phyloP scores from a whole-genome alignment of 225 moss, liverwort and hornwort genomes.

The Ulota crispa region DNA sequence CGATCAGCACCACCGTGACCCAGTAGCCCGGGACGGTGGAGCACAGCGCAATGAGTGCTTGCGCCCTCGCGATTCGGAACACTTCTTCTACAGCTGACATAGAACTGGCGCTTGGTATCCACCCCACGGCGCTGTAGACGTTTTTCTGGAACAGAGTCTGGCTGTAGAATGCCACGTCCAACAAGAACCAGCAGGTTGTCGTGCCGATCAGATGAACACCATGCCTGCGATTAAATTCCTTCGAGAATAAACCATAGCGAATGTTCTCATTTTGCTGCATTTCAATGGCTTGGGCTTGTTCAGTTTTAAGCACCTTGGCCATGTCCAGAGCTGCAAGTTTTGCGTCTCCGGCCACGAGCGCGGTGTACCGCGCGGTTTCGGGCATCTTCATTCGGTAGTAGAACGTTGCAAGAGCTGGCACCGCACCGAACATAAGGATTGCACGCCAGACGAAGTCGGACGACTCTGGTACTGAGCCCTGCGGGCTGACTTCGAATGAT shows the following conservation, averaged over 20 bases:
- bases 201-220: slow-evolving; percentile 43
- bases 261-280: neutral
- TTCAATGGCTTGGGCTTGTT: neutral
- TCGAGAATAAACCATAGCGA: slow-evolving; percentile 38
- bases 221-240: slow-evolving; percentile 40
- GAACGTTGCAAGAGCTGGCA: slow-evolving; percentile 48
- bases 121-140: slow-evolving; percentile 13
- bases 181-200: slow-evolving; percentile 52
- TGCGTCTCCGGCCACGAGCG: slow-evolving; percentile 48
- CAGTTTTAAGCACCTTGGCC: slow-evolving; percentile 48
- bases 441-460: slow-evolving; percentile 60
- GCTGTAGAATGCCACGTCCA: slow-evolving; percentile 54
- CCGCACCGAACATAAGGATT: slow-evolving; percentile 57
- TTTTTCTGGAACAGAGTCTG: slow-evolving; percentile 55
- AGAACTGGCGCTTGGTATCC: neutral
- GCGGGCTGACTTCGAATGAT: slow-evolving; percentile 1
- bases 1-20: slow-evolving; percentile 47
- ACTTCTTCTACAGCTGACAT: slow-evolving; percentile 62
- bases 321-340: slow-evolving; percentile 46
- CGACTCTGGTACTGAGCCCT: slow-evolving; percentile 30
- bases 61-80: slow-evolving; percentile 39
- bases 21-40: slow-evolving; percentile 65
- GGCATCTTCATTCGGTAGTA: slow-evolving; percentile 70
- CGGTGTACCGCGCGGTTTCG: slow-evolving; percentile 62
- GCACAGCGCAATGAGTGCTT: slow-evolving; percentile 53